Evolutionary conservation across 176 grass and related monocot species (phyloP).

Genomic region (maize (Zea mays)): DNA sequence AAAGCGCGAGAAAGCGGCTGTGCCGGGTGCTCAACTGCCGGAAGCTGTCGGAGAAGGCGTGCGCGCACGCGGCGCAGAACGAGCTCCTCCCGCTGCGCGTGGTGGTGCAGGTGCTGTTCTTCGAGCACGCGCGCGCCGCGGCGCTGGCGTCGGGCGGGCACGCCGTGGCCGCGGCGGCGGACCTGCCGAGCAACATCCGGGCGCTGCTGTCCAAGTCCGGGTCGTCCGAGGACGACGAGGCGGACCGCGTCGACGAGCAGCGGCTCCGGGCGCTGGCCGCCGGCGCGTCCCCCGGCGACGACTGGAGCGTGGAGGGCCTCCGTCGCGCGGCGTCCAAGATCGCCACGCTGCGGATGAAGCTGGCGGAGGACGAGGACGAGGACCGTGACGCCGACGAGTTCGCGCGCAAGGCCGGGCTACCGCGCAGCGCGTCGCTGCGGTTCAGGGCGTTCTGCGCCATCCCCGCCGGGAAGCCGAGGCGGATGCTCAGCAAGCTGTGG

Average conservation of each 20-base stretch:
- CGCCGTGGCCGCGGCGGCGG: constrained; percentile 25
- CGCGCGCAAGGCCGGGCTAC: constrained; percentile 56
- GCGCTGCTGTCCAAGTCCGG: constrained; percentile 66
- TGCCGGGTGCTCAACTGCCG: constrained; percentile 85
- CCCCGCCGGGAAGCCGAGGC: constrained; percentile 67
- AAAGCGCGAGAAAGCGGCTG: constrained; percentile 65
- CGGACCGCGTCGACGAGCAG: constrained; percentile 50
- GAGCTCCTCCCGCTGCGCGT: constrained; percentile 82
- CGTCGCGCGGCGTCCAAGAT: constrained; percentile 69
- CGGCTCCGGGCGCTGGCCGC: constrained; percentile 44
- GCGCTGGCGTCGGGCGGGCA: constrained; percentile 36
- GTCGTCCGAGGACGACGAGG: constrained; percentile 48
- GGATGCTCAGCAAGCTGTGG: constrained; percentile 82
- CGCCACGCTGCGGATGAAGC: constrained; percentile 88
- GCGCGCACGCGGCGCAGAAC: constrained; percentile 91
- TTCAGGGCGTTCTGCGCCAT: constrained; percentile 84
- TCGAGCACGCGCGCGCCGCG: constrained; percentile 79
- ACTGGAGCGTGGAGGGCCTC: constrained; percentile 67
- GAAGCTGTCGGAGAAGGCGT: constrained; percentile 84
- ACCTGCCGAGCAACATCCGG: constrained; percentile 66
- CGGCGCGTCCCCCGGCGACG: constrained; percentile 46
- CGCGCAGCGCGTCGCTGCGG: constrained; percentile 69
- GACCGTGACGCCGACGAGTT: constrained; percentile 49
- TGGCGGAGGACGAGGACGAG: constrained; percentile 65
- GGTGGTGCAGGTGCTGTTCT: constrained; percentile 96